Base-by-base conservation (phyloP, 176 grass and related monocot genomes). In the Elaeis guineensis region DNA sequence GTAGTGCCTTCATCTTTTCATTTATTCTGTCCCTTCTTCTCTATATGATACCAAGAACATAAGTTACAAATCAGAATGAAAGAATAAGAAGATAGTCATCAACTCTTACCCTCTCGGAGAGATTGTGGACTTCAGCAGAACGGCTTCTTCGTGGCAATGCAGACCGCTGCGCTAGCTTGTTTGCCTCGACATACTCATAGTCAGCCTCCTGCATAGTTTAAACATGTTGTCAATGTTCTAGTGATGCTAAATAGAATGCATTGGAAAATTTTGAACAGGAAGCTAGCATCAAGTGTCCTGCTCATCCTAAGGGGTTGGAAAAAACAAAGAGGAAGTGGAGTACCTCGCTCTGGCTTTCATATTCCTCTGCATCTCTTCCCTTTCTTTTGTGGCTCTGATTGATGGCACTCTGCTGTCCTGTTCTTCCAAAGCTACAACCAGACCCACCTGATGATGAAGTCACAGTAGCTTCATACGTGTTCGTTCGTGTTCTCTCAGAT, bases 21-120 rank as follows among this genome's bases (percentile, higher is more conserved):
- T 97, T 97, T 17, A 97, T 97, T 77, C 92, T 75, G 66, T 97
- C 92, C 54, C 92, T 86, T 85, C 92, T 88, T 82, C 74, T 88
- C 92, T 97, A 72, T 51, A 23, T 3, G 56, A 14, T 22, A 78
- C 35, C 17, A 17, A 59, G 4, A 22, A 18, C 19, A 44, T 16
- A 54, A 52, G 50, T 32, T 14, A 62, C 6, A 39, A 29, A 5
- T 25, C 61, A 69, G 3, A 16, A 6, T 32, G 50, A 19, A 28
- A 71, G 25, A 55, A n/a, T 21, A 28, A 71, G 25, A 55, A n/a
- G 48, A 61, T 22, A 21, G 25, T 60, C 52, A 64, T 25, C 48
- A 70, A 39, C 16, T 23, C 49, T 79, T 51, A 97, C 92, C 78
- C 92, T 77, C 73, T 97, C 92, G 0, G 92, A 97, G 23, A 88